A percentile compares a stretch with the other conserved stretches of the same genome.
phyloP scores from a whole-genome alignment of 148 eudicot species.

The Chenopodium berlandieri region DNA sequence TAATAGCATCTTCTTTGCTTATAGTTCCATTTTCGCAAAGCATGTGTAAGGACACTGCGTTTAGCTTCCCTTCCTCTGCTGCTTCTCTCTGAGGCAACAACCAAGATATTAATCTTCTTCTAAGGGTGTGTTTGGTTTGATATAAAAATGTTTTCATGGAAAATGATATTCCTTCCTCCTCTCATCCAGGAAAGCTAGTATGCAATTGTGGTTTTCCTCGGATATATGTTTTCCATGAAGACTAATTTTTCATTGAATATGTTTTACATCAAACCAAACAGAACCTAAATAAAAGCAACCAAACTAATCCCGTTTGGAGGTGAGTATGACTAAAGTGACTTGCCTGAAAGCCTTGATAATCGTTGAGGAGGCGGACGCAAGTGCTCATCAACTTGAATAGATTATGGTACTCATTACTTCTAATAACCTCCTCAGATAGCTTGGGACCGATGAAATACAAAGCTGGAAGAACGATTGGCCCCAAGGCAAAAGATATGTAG shows the following conservation, averaged over 20 bases:
- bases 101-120: neutral
- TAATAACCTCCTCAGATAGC: constrained; percentile 53
- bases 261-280: too few relatives aligned
- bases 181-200: too few relatives aligned
- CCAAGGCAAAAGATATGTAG: constrained; percentile 73
- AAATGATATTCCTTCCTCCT: too few relatives aligned
- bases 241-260: too few relatives aligned
- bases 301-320: neutral
- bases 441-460: constrained; percentile 72
- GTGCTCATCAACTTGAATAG: constrained; percentile 74
- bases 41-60: constrained; percentile 58
- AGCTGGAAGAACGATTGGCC: constrained; percentile 83
- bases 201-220: too few relatives aligned
- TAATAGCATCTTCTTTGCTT: constrained; percentile 46
- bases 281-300: too few relatives aligned
- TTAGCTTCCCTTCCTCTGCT: constrained; percentile 55
- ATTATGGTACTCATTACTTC: constrained; percentile 42
- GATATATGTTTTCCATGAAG: too few relatives aligned
- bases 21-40: constrained; percentile 30
- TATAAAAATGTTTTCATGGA: too few relatives aligned
- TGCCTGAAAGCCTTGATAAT: constrained; percentile 66
- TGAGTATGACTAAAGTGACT: neutral
- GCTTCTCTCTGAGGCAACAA: constrained; percentile 63
- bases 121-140: constrained; percentile 18
- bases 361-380: constrained; percentile 83